Evolutionary conservation across 2,329 filamentous ascomycete species (phyloP), one percentile per base, ranked within the genome.

Genomic region (Trichoderma sp.): DNA sequence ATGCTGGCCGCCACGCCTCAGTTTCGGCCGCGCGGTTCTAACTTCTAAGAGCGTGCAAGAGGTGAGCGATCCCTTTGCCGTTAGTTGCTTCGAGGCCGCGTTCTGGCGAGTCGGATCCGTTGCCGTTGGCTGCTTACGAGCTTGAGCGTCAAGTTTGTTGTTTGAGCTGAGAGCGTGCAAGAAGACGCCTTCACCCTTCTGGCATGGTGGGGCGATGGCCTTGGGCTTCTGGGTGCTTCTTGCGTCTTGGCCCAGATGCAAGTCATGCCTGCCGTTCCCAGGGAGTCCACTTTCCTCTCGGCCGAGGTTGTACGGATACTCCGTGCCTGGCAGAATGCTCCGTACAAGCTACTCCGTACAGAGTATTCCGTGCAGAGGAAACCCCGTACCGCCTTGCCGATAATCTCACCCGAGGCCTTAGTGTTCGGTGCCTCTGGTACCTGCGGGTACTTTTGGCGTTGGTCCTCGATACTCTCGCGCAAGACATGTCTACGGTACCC

Each of bases 101-200:
- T 24, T 14, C 53, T 36, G 53, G 62, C 69, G 62, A 71, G 62
- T 71, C 69, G 69, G 69, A 39, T 71, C 28, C 69, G 32, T 66
- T 71, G 69, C 69, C 69, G 69, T 71, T 8, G 15, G 51, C 11
- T 53, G 36, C 62, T 58, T 57, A 57, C 56, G 21, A 43, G n/a
- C 66, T 39, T 30, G 26, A 39, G 66, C 43, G 30, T 69, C 66
- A 51, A 53, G 57, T 53, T 47, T 36, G 39, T 51, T 34, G 57
- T 60, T 34, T 11, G 26, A 51, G 65, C 65, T 68, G 65, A 68
- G 57, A 47, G 57, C 4, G 30, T 36, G 67, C 9, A 62, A 70
- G 57, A 70, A 34, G n/a, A 34, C 39, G 3, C 56, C 26, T n/a
- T 58, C 28, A 47, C 21, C 28, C 36, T 47, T 69, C 36, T 69